These are phyloP conservation scores for Rhexocercosporidium sp. DNA, from an alignment of 2,329 filamentous ascomycete genomes.

Conservation along the genomic window DNA sequence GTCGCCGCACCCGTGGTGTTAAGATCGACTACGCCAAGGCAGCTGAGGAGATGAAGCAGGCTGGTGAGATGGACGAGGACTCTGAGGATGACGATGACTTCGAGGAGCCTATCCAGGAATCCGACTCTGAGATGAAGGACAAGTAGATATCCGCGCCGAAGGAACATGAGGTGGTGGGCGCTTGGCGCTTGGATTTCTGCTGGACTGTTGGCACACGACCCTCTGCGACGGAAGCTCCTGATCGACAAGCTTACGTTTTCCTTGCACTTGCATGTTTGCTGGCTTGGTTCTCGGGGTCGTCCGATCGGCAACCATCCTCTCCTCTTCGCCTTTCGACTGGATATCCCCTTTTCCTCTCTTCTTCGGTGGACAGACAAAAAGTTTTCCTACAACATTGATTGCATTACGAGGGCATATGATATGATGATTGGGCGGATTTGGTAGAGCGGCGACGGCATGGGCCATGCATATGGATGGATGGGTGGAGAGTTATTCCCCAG, in stretches of 20 bases:
- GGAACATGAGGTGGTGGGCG: neutral
- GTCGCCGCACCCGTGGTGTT: constrained; percentile 87
- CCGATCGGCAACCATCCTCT: neutral
- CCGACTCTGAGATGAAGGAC: constrained; percentile 63
- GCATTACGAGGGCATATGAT: constrained; percentile 37
- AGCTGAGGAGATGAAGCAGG: constrained; percentile 79
- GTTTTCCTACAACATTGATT: constrained; percentile 23
- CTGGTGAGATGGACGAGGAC: constrained; percentile 73
- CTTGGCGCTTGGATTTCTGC: constrained; percentile 8
- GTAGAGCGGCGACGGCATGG: constrained; percentile 4
- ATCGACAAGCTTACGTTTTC: constrained; percentile 2
- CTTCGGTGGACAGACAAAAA: constrained; percentile 26
- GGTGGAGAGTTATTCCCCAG: constrained; percentile 4
- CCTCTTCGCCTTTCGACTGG: constrained; percentile 22
- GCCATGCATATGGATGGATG: constrained; percentile 13
- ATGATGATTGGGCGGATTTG: constrained; percentile 27
- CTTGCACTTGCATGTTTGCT: constrained; percentile 12
- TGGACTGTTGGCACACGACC: constrained; percentile 11
- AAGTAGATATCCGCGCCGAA: neutral
- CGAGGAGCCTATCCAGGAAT: constrained; percentile 52
- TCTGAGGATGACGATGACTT: constrained; percentile 68
- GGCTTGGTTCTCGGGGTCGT: neutral
- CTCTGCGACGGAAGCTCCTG: neutral
- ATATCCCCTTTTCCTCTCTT: constrained; percentile 19
- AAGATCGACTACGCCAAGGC: constrained; percentile 94